Evolutionary conservation across 352 stramenopile genomes (phyloP), one percentile per base, ranked within the genome.

Genomic region (Pythium insidiosum): DNA sequence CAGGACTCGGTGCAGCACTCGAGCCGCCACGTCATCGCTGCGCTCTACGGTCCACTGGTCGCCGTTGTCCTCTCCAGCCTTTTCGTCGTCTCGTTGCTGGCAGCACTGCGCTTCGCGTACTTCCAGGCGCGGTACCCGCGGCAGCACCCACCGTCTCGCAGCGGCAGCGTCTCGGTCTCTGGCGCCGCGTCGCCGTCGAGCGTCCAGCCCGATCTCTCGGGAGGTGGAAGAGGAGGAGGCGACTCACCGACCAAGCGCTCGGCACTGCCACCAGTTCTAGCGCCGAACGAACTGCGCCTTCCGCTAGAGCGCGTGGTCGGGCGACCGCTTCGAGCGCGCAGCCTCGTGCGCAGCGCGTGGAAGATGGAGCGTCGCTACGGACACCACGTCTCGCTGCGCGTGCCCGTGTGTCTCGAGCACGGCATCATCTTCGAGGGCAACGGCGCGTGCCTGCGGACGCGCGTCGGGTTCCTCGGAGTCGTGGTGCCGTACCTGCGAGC

Each of bases 331-430:
- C 56, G 56, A 4, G 56, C 56, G 6, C 49, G 49, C 16, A 60
- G 50, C 19, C 49, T 64, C 28, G 50, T 64, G 22, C 56, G 56
- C 30, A 59, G 38, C 19, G 21, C 34, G n/a, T 35, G 11, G 16
- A 56, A 53, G 26, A 60, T 64, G 56, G 56, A 60, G 30, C 55
- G 53, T 21, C 48, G 56, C n/a, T 42, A 56, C 20, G 56, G 56
- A 13, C 44, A 55, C 24, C 50, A 56, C 24, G 43, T 52, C 41
- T 59, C 53, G 26, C n/a, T 64, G n/a, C 44, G 56, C 2, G 44
- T 50, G 18, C 56, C 56, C 22, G 45, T 53, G 40, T 59, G 56
- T 16, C 41, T 64, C 4, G 56, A 64, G 33, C 50, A 60, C 34
- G 56, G 56, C 36, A 59, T 64, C 33, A 60, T 59, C 30, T 28